Conservation (phyloP, 1,139 yeast genomes). For the Taphrina sp. region DNA sequence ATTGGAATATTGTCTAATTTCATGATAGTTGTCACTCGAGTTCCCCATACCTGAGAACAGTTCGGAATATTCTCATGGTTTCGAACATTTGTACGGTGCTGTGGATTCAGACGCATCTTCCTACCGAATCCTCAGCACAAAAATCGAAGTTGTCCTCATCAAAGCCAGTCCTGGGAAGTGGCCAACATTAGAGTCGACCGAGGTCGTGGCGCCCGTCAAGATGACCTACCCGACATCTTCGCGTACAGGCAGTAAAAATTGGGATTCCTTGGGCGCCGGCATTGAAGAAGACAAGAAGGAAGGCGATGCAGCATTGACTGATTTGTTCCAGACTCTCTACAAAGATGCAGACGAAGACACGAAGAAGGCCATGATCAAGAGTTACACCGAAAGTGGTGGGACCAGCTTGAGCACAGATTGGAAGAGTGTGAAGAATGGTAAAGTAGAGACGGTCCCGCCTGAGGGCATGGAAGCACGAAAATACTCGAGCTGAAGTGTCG, state of each 20-base stretch:
- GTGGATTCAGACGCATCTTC: conserved; percentile 53
- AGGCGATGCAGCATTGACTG: conserved; percentile 59
- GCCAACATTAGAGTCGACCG: conserved; percentile 43
- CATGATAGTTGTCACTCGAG: neutral
- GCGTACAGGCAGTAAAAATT: conserved; percentile 55
- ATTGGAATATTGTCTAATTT: neutral
- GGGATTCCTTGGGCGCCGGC: conserved; percentile 61
- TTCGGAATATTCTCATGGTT: conserved; percentile 52
- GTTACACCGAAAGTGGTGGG: conserved; percentile 90
- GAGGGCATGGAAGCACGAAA: conserved; percentile 16
- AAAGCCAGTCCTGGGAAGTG: conserved; percentile 50
- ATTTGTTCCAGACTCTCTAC: conserved; percentile 63
- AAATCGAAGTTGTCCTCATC: conserved; percentile 62
- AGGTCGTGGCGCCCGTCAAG: conserved; percentile 35
- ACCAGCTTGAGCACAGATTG: conserved; percentile 92
- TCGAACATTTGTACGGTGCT: conserved; percentile 54
- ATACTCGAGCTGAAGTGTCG: neutral
- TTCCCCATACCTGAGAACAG: conserved; percentile 45
- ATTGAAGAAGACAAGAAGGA: conserved; percentile 43
- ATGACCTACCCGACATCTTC: conserved; percentile 63
- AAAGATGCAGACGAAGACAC: conserved; percentile 84
- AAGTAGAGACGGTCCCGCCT: conserved; percentile 56
- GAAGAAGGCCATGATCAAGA: conserved; percentile 93
- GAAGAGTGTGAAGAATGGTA: conserved; percentile 74
- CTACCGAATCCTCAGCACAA: conserved; percentile 63